Conservation (phyloP, 441 rosid genomes). For the Hura crepitans region DNA sequence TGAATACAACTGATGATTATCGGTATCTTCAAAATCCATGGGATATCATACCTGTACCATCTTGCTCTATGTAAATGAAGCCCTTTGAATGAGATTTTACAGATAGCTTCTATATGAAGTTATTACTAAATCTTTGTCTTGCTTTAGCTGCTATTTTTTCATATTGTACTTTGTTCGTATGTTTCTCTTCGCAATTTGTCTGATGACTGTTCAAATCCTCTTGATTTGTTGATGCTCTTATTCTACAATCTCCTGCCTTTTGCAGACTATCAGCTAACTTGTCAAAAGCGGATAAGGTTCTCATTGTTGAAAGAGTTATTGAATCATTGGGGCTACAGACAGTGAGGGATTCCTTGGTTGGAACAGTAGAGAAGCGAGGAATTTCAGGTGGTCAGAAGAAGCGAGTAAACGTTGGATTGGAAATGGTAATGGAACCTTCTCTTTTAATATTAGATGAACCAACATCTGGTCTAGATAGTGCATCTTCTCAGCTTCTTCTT, state of each 20-base stretch:
- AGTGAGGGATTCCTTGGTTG: slow-evolving; percentile 76
- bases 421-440: slow-evolving; percentile 98
- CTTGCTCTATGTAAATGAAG: neutral
- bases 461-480: slow-evolving; percentile 95
- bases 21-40: neutral
- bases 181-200: slow-evolving; percentile 6
- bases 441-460: slow-evolving; percentile 90
- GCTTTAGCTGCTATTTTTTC: slow-evolving; percentile 8
- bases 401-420: slow-evolving; percentile 91
- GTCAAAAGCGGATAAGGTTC: slow-evolving; percentile 71
- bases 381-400: slow-evolving; percentile 97
- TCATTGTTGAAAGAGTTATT: slow-evolving; percentile 83
- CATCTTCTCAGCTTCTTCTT: slow-evolving; percentile 83
- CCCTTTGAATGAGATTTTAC: neutral
- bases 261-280: slow-evolving; percentile 66
- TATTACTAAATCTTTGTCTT: neutral
- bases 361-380: slow-evolving; percentile 90
- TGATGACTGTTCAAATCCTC: slow-evolving; percentile 11
- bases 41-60: neutral
- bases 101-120: neutral
- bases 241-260: slow-evolving; percentile 17
- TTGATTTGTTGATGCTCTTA: slow-evolving; percentile 14
- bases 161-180: neutral
- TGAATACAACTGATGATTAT: neutral
- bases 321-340: slow-evolving; percentile 81